These are phyloP conservation scores for Aurifilum marmelostoma DNA, from an alignment of 2,329 filamentous ascomycete genomes.

Conservation along the genomic window DNA sequence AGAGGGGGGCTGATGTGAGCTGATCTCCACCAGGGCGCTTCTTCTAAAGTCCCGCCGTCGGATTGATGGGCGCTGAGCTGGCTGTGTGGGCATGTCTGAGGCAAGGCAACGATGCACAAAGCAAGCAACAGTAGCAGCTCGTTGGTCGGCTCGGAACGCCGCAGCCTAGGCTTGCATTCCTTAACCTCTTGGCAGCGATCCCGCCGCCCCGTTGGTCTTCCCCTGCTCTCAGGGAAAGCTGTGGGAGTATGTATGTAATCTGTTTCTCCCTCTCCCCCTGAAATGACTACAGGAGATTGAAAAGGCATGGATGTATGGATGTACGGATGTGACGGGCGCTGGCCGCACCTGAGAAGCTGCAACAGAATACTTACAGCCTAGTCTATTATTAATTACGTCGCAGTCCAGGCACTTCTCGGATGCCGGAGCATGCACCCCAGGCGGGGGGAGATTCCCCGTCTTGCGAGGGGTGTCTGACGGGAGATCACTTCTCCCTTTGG, in stretches of 20 bases:
- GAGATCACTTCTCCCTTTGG: too few species aligned
- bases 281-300: not conserved
- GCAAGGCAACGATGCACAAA: not conserved
- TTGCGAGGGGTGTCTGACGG: not conserved
- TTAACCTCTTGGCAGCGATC: not conserved
- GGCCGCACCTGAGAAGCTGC: not conserved
- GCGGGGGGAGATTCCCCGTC: not conserved
- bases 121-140: not conserved
- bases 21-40: constrained; percentile 2
- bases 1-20: not conserved
- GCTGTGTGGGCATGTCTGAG: not conserved
- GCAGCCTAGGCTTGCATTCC: not conserved
- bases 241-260: not conserved
- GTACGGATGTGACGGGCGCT: not conserved
- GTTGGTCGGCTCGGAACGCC: not conserved
- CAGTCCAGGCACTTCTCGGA: not conserved
- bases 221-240: not conserved
- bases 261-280: not conserved
- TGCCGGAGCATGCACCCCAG: not conserved
- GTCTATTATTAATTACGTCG: not conserved
- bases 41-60: not conserved
- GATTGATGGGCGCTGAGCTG: not conserved
- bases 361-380: not conserved
- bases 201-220: not conserved
- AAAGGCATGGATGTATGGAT: not conserved